A percentile compares a stretch with the other conserved stretches of the same genome.
Evolutionary conservation across 176 grass and related monocot genomes (phyloP).

Genomic region (Triticum monococcum): DNA sequence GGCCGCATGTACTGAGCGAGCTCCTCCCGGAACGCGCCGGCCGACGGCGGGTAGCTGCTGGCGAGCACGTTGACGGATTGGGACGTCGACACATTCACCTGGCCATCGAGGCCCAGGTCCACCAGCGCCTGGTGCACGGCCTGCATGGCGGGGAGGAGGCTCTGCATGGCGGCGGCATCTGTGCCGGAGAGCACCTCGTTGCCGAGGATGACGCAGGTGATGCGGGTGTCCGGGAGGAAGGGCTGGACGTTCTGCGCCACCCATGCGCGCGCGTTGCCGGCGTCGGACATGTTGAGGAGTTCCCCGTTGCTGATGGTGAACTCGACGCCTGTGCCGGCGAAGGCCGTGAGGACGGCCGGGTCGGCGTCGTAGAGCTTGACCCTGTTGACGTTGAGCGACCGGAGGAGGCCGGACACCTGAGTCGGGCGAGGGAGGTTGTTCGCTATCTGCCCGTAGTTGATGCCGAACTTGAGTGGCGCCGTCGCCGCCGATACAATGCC

Average conservation of each 20-base stretch:
- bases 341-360: slow-evolving; percentile 53
- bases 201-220: slow-evolving; percentile 66
- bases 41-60: slow-evolving; percentile 69
- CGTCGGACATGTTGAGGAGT: slow-evolving; percentile 41
- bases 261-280: slow-evolving; percentile 47
- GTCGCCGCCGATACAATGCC: slow-evolving; percentile 13
- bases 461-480: slow-evolving; percentile 51
- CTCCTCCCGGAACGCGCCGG: slow-evolving; percentile 58
- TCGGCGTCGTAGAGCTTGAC: slow-evolving; percentile 85
- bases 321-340: slow-evolving; percentile 65
- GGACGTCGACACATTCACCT: slow-evolving; percentile 65
- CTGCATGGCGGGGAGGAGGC: slow-evolving; percentile 74
- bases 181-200: slow-evolving; percentile 69
- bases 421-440: slow-evolving; percentile 60
- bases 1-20: slow-evolving; percentile 51
- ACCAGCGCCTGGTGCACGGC: slow-evolving; percentile 57
- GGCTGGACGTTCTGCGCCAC: slow-evolving; percentile 64
- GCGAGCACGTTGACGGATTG: slow-evolving; percentile 61
- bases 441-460: slow-evolving; percentile 86
- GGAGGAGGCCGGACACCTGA: slow-evolving; percentile 58
- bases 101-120: slow-evolving; percentile 41
- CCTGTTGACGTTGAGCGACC: slow-evolving; percentile 52
- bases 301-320: slow-evolving; percentile 68
- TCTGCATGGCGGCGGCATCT: slow-evolving; percentile 41
- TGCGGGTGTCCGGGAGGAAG: slow-evolving; percentile 56